Conservation (phyloP, 1,284 basidiomycete genomes). For the Neolentinus lepideus region DNA sequence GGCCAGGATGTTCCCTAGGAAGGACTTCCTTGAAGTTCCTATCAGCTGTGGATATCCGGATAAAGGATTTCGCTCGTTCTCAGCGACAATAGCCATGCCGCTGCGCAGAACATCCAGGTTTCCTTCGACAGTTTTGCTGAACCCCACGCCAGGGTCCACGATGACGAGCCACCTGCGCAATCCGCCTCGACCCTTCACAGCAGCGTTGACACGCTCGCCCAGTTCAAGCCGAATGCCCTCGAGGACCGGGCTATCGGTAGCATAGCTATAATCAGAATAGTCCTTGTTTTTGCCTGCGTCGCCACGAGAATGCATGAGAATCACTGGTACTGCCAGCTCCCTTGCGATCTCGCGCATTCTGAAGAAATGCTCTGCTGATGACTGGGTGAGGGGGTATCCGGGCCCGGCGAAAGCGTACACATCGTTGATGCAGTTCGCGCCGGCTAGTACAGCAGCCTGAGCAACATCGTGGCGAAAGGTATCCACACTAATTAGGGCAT, state of each 20-base stretch:
- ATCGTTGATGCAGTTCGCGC: conserved; percentile 94
- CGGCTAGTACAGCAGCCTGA: conserved; percentile 67
- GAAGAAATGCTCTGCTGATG: conserved; percentile 29
- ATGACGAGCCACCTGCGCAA: conserved; percentile 88
- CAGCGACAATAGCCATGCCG: conserved; percentile 40
- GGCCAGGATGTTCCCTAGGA: conserved; percentile 62
- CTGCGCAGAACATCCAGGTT: conserved; percentile 69
- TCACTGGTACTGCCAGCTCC: conserved; percentile 57
- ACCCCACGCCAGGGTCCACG: conserved; percentile 92
- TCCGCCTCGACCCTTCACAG: conserved; percentile 69
- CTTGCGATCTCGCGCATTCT: conserved; percentile 67
- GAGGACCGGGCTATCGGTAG: conserved; percentile 43
- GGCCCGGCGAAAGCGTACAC: conserved; percentile 79
- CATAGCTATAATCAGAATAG: conserved; percentile 46
- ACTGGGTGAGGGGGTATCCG: conserved; percentile 31
- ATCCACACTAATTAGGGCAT: conserved; percentile 78
- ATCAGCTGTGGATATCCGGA: conserved; percentile 68
- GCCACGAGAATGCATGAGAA: conserved; percentile 93
- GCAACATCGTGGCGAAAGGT: conserved; percentile 90
- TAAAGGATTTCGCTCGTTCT: conserved; percentile 41
- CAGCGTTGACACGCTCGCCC: conserved; percentile 55
- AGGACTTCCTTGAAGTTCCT: conserved; percentile 80
- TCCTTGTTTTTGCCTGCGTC: conserved; percentile 71
- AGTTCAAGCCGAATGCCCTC: conserved; percentile 74
- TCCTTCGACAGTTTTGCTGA: conserved; percentile 80